Evolutionary conservation across 2,329 filamentous ascomycete genomes (phyloP).

Genomic region (Verticillium tricorpus): DNA sequence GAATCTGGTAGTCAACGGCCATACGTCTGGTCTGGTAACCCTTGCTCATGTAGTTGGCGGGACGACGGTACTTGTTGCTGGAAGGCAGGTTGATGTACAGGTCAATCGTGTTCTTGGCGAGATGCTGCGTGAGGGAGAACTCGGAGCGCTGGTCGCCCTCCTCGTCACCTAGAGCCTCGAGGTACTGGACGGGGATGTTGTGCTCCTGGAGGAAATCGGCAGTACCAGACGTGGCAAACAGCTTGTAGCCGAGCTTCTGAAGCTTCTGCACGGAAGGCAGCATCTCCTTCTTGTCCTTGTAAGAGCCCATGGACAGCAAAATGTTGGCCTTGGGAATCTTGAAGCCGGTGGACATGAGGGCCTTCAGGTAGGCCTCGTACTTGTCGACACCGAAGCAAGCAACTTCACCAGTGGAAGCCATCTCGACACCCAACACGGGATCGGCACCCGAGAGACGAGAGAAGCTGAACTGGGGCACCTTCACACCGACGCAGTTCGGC

Average conservation of each 20-base stretch:
- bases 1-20: conserved; percentile 96
- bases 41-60: conserved; percentile 97
- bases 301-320: conserved; percentile 89
- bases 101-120: conserved; percentile 97
- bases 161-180: conserved; percentile 77
- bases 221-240: conserved; percentile 94
- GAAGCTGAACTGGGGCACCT: conserved; percentile 99
- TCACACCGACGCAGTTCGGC: conserved; percentile 85
- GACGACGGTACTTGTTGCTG: conserved; percentile 92
- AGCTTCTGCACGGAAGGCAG: conserved; percentile 87
- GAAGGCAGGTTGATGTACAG: conserved; percentile 99
- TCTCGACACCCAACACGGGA: conserved; percentile 94
- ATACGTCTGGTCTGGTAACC: conserved; percentile 95
- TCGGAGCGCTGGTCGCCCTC: conserved; percentile 87
- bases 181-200: conserved; percentile 84
- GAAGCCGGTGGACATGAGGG: conserved; percentile 91
- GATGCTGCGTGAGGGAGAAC: conserved; percentile 93
- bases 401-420: conserved; percentile 98
- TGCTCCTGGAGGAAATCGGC: conserved; percentile 95
- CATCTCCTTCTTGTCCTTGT: conserved; percentile 98
- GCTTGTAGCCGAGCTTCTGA: conserved; percentile 85
- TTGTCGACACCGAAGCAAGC: conserved; percentile 94
- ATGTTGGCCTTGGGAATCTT: conserved; percentile 94
- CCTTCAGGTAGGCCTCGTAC: conserved; percentile 97
- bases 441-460: conserved; percentile 93